These are phyloP conservation scores for Fraxinus quadrangulata DNA, from an alignment of 257 asterid species.

Conservation along the genomic window DNA sequence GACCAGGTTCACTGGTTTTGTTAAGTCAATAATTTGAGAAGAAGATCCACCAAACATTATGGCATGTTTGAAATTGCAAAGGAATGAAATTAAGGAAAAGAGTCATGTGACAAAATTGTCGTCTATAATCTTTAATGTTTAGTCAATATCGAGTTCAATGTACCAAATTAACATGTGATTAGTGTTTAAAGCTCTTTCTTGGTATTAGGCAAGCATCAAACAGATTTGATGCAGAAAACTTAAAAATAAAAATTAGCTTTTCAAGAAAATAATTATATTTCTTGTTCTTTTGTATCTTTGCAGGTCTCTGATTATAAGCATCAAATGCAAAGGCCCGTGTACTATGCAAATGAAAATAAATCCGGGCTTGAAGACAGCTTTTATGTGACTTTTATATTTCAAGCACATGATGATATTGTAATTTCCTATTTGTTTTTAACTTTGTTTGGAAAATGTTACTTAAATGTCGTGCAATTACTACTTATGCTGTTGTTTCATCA, in stretches of 20 bases:
- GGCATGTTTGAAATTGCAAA: background rate
- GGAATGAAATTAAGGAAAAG: background rate
- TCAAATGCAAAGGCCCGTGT: constrained; percentile 49
- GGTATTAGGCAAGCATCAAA: too few relatives aligned
- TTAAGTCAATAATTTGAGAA: background rate
- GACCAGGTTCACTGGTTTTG: too few relatives aligned
- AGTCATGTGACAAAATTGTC: background rate
- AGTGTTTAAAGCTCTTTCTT: background rate
- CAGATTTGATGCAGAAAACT: too few relatives aligned
- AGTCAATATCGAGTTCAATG: background rate
- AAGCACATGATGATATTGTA: background rate
- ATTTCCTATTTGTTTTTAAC: background rate
- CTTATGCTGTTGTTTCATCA: background rate
- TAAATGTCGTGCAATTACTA: background rate
- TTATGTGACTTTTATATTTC: background rate
- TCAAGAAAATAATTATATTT: too few relatives aligned
- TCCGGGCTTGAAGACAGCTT: background rate
- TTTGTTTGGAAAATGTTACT: constrained; percentile 3
- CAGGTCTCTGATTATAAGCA: constrained; percentile 57
- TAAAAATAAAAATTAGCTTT: too few relatives aligned
- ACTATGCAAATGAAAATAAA: constrained; percentile 38
- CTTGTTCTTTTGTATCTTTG: background rate
- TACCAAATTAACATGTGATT: background rate
- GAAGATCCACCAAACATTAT: background rate
- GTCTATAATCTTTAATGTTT: background rate